Evolutionary conservation across 805 yeast genomes (phyloP).

Genomic region (Candida michaelii): DNA sequence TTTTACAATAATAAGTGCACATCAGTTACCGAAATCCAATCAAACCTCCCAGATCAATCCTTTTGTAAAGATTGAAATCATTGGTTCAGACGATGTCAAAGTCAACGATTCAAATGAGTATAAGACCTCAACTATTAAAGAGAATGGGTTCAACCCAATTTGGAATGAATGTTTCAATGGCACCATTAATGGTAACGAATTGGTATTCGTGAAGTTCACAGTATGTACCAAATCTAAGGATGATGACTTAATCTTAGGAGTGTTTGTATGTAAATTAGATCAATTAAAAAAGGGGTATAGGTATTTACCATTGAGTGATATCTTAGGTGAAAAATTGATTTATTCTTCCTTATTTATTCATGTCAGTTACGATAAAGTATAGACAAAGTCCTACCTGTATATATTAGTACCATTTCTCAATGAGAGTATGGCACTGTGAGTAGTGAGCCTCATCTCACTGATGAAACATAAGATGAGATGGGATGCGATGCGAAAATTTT

Average conservation of each 20-base stretch:
- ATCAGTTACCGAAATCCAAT: slow-evolving; percentile 73
- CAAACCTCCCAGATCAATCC: slow-evolving; percentile 56
- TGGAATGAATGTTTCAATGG: slow-evolving; percentile 67
- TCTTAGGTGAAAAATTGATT: slow-evolving; percentile 72
- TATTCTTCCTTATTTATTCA: slow-evolving; percentile 50
- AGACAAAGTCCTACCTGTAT: not conserved
- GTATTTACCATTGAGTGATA: slow-evolving; percentile 73
- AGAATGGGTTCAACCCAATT: slow-evolving; percentile 84
- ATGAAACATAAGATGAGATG: slow-evolving; percentile 4
- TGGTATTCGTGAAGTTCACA: slow-evolving; percentile 57
- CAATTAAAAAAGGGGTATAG: slow-evolving; percentile 77
- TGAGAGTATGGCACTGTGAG: too few species aligned
- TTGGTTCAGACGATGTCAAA: slow-evolving; percentile 40
- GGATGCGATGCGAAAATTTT: slow-evolving; percentile 11
- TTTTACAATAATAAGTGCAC: slow-evolving; percentile 68
- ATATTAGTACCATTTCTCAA: not conserved
- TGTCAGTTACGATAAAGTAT: not conserved
- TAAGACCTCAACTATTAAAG: slow-evolving; percentile 36
- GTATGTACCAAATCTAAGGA: slow-evolving; percentile 42
- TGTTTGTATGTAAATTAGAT: slow-evolving; percentile 58
- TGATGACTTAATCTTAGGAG: slow-evolving; percentile 46
- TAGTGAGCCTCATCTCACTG: slow-evolving; percentile 9
- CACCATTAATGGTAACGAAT: slow-evolving; percentile 36
- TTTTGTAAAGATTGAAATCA: slow-evolving; percentile 57
- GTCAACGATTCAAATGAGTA: slow-evolving; percentile 23